Evolutionary conservation across 2,329 filamentous ascomycete genomes (phyloP).

Genomic region (Penicillium thymicola): DNA sequence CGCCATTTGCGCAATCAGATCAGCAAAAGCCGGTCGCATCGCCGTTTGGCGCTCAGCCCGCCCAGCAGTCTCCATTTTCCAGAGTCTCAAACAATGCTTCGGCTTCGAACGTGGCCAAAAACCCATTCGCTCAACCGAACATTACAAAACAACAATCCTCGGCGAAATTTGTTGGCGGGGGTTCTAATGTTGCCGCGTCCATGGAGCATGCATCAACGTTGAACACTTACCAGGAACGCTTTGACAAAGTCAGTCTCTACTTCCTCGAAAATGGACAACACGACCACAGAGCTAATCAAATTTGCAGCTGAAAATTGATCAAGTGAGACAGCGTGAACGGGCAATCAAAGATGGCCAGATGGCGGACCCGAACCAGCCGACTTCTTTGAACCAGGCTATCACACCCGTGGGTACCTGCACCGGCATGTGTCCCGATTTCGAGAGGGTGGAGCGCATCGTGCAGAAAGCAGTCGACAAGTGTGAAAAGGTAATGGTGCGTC

Average conservation of each 20-base stretch:
- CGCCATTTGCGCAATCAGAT: conserved; percentile 28
- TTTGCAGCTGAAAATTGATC: conserved; percentile 48
- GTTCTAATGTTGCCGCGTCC: conserved; percentile 7
- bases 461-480: conserved; percentile 60
- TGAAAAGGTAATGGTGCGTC: conserved; percentile 51
- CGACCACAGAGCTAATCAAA: conserved; percentile 1
- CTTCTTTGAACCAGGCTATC: conserved; percentile 58
- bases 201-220: conserved; percentile 25
- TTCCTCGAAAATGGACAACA: not conserved
- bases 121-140: conserved; percentile 9
- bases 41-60: conserved; percentile 14
- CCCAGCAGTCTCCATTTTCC: conserved; percentile 22
- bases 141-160: conserved; percentile 7
- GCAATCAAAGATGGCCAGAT: conserved; percentile 55
- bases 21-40: conserved; percentile 17
- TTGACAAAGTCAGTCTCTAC: conserved; percentile 33
- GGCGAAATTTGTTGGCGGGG: conserved; percentile 7
- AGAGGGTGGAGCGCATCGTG: conserved; percentile 59
- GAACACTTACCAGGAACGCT: conserved; percentile 34
- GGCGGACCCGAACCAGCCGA: conserved; percentile 60
- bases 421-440: conserved; percentile 63
- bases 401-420: conserved; percentile 60
- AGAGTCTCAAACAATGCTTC: conserved; percentile 16
- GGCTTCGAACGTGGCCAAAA: conserved; percentile 10
- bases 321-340: conserved; percentile 49